phyloP scores from a whole-genome alignment of 169 alveolate species.

The Cryptosporidium muris region DNA sequence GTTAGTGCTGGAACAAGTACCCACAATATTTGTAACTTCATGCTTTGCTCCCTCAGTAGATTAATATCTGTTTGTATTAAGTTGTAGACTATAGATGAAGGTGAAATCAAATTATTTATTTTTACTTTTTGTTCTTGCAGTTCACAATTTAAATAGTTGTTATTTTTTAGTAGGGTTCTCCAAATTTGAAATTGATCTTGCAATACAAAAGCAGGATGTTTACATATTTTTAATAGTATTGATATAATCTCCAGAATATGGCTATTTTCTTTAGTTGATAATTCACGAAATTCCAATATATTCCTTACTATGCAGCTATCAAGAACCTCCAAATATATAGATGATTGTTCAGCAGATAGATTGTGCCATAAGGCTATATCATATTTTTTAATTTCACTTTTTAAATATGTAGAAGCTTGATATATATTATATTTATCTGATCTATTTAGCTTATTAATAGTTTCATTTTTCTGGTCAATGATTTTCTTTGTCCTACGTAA shows the following conservation, averaged over 20 bases:
- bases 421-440: not conserved
- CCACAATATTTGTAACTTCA: slow-evolving; percentile 35
- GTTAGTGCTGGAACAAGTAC: slow-evolving; percentile 9
- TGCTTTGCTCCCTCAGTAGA: slow-evolving; percentile 39
- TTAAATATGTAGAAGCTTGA: not conserved
- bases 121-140: slow-evolving; percentile 20
- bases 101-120: not conserved
- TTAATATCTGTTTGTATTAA: slow-evolving; percentile 39
- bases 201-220: slow-evolving; percentile 75
- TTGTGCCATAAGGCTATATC: slow-evolving; percentile 78
- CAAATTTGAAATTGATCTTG: slow-evolving; percentile 27
- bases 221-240: slow-evolving; percentile 73
- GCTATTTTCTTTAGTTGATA: slow-evolving; percentile 47
- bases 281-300: slow-evolving; percentile 9
- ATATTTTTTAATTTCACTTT: slow-evolving; percentile 62
- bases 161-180: slow-evolving; percentile 20
- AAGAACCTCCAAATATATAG: slow-evolving; percentile 69
- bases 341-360: slow-evolving; percentile 69
- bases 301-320: slow-evolving; percentile 43
- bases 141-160: slow-evolving; percentile 4
- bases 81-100: not conserved
- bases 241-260: slow-evolving; percentile 65
- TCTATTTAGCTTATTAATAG: not conserved
- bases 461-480: slow-evolving; percentile 19
- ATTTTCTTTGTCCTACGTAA: slow-evolving; percentile 74